Base-by-base conservation (phyloP, 2,329 filamentous ascomycete species). In the Penicillium decumbens region DNA sequence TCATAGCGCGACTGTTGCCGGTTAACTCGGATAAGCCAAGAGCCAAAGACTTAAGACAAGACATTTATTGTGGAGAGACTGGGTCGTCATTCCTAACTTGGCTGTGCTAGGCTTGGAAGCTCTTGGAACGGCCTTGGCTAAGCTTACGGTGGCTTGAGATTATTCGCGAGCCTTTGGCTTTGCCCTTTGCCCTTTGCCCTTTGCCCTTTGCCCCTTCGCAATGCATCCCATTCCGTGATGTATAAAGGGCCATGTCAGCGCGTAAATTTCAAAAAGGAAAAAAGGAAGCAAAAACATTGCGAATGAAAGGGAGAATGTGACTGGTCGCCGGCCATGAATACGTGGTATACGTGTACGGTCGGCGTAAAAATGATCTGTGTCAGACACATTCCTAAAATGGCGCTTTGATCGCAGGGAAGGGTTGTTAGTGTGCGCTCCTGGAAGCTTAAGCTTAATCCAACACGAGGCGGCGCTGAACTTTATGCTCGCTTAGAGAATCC, bases 371-470 rank as follows among this genome's bases (percentile, higher is more conserved):
- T 53, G 48, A 47, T 56, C 51, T 53, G 50, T 56, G 53, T 61
- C 56, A 51, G 48, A 57, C 39, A 39, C 37, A 49, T 52, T 45
- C 38, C 38, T 35, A 62, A 54, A 45, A 62, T 65, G 62, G 65
- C 65, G 65, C 61, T 62, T 60, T 63, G 65, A 63, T 68, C 63
- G 59, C 61, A 61, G 54, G 56, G 55, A 53, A 62, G 60, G 56
- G 44, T 57, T 59, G 60, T 64, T 70, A 66, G 66, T 64, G 65
- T 61, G 59, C 55, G 60, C 62, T 65, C 61, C 56, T 54, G 58
- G 65, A 66, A 70, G 66, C 67, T 71, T 71, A 72, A 72, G 69
- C 68, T 71, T 71, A 72, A 72, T 70, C 67, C 66, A 63, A 71
- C 69, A 70, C 68, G 67, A 70, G 67, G 32, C 53, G 55, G 50